Percentiles rank a stretch among this genome's conserved stretches.
Evolutionary conservation across 2,329 filamentous ascomycete species (phyloP).

Genomic region (Neopestalotiopsis clavispora): DNA sequence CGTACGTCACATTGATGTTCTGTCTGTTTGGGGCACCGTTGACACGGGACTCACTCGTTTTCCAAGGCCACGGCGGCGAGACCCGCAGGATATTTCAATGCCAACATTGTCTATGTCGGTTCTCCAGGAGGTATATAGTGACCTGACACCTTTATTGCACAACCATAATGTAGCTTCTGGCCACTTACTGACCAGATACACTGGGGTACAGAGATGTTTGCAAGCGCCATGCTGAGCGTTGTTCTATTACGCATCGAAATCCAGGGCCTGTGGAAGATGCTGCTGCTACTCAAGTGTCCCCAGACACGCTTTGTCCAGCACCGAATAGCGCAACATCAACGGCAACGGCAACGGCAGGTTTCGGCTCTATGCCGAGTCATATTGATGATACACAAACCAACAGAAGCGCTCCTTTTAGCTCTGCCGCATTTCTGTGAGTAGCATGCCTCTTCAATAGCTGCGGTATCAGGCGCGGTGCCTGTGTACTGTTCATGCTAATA

Average conservation of each 20-base stretch:
- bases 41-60: not conserved
- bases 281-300: not conserved
- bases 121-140: not conserved
- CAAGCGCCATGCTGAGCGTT: not conserved
- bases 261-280: not conserved
- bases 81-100: slow-evolving; percentile 2
- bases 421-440: no score
- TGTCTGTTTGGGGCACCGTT: not conserved
- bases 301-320: not conserved
- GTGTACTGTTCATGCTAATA: no score
- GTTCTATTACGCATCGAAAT: not conserved
- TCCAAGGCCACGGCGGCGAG: not conserved
- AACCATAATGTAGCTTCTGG: not conserved
- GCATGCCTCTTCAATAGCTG: no score
- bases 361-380: no score
- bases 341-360: not conserved
- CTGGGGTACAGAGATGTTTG: not conserved
- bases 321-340: not conserved
- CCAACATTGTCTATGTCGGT: not conserved
- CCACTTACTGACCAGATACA: not conserved
- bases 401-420: no score
- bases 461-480: no score
- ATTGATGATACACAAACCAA: no score
- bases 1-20: not conserved
- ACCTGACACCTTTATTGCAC: no score